phyloP scores from a whole-genome alignment of 495 filamentous ascomycete species.

The Cudoniella acicularis region DNA sequence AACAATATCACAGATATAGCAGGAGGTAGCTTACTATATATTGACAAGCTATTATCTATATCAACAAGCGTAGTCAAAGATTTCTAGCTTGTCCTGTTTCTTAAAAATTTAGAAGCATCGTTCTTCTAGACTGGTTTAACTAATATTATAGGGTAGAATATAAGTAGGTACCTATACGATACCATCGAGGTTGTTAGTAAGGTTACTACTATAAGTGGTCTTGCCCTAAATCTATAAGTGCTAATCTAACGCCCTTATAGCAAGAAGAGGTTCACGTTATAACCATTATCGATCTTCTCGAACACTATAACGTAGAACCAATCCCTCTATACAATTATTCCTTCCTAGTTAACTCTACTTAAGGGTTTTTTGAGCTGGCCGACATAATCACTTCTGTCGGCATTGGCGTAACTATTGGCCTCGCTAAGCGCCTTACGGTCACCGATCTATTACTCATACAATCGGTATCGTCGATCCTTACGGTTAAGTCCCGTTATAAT shows the following conservation, averaged over 20 bases:
- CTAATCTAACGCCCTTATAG: conserved; percentile 1
- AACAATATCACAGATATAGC: conserved; percentile 10
- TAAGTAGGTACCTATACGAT: conserved; percentile 7
- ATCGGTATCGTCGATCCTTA: conserved; percentile 7
- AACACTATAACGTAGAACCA: conserved; percentile 6
- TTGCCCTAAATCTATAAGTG: conserved; percentile 1
- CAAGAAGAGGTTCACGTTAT: conserved; percentile 16
- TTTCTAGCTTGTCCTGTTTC: conserved; percentile 9
- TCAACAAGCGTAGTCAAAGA: conserved; percentile 5
- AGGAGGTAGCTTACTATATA: conserved; percentile 9
- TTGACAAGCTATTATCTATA: conserved; percentile 2
- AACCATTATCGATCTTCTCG: conserved; percentile 16
- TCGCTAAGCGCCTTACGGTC: conserved; percentile 3
- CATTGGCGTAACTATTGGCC: conserved; percentile 12
- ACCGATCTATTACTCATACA: conserved; percentile 12
- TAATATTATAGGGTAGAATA: conserved; percentile 11
- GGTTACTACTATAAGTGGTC: conserved; percentile 12
- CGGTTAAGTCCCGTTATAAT: conserved; percentile 8
- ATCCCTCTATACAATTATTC: conserved; percentile 12
- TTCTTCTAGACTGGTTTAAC: conserved; percentile 13
- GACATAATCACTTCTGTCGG: conserved; percentile 16
- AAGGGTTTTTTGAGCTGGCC: conserved; percentile 8
- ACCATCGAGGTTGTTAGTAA: conserved; percentile 9
- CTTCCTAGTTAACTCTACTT: conserved; percentile 12
- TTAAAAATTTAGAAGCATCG: conserved; percentile 12